Conservation (phyloP, 2,329 filamentous ascomycete genomes). For the Xylariaceae sp. region DNA sequence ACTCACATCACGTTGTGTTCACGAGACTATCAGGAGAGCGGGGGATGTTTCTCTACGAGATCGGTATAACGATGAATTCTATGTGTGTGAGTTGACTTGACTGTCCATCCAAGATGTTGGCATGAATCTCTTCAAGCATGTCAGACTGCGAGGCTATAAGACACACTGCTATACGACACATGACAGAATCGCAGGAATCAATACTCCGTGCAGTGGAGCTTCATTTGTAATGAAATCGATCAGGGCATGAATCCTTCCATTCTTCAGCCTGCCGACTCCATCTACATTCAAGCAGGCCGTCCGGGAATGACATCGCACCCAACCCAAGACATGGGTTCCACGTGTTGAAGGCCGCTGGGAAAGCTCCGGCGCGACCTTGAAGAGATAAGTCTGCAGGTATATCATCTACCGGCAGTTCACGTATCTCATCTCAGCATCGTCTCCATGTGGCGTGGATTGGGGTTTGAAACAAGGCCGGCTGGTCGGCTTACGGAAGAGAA, state of each 20-base stretch:
- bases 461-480: background rate
- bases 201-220: background rate
- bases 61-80: background rate
- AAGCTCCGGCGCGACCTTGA: slow-evolving; percentile 1
- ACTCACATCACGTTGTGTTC: background rate
- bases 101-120: background rate
- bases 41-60: background rate
- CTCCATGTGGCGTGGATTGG: background rate
- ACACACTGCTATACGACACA: background rate
- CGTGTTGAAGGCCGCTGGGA: slow-evolving; percentile 1
- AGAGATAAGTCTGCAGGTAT: slow-evolving; percentile 3
- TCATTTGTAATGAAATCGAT: background rate
- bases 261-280: background rate
- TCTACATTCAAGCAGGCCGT: background rate
- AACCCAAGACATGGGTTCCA: slow-evolving; percentile 2
- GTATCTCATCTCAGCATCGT: background rate
- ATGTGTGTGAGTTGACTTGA: background rate
- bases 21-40: background rate
- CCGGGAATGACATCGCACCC: background rate
- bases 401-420: background rate
- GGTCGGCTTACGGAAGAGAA: no score
- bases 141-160: background rate
- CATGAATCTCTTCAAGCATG: background rate
- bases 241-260: background rate
- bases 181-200: background rate